Base-by-base conservation (phyloP, 2,329 filamentous ascomycete genomes). In the Hawksworthiomyces lignivorus region DNA sequence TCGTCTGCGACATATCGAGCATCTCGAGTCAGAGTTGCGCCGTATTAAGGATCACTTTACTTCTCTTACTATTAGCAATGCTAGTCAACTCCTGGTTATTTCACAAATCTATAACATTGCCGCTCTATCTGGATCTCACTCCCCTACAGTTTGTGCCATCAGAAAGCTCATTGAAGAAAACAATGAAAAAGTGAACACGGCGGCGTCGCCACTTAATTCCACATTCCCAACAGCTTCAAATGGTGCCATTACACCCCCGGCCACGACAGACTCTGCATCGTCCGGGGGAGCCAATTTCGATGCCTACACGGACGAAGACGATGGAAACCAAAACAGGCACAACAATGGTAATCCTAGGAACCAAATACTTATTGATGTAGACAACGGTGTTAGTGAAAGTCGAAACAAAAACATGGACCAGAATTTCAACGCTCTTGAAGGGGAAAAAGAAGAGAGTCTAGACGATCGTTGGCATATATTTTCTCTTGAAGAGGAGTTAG, bases 401-500 rank as follows among this genome's bases (percentile, higher is more conserved):
- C n/a, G n/a, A n/a, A n/a, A n/a, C n/a, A n/a, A n/a, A n/a, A n/a
- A n/a, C n/a, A n/a, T n/a, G n/a, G n/a, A n/a, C n/a, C n/a, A n/a
- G n/a, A n/a, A n/a, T n/a, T n/a, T n/a, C n/a, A n/a, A n/a, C n/a
- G n/a, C n/a, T n/a, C n/a, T n/a, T n/a, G n/a, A n/a, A n/a, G n/a
- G n/a, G n/a, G n/a, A n/a, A n/a, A n/a, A n/a, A n/a, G n/a, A n/a
- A n/a, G n/a, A n/a, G n/a, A n/a, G n/a, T 7, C 5, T 21, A 5
- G 32, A 43, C 3, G 36, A 43, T 7, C 20, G 35, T 3, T 40
- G 32, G 27, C 29, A 43, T 3, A 44, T 49, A 20, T 47, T 49
- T 10, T 41, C 49, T 1, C 39, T 50, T 1, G 49, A 50, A 11
- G 49, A 50, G 35, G 49, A 50, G 14, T 36, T 50, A 1, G 49